Conservation (phyloP, 2,329 filamentous ascomycete genomes). For the Fusarium ambrosium region DNA sequence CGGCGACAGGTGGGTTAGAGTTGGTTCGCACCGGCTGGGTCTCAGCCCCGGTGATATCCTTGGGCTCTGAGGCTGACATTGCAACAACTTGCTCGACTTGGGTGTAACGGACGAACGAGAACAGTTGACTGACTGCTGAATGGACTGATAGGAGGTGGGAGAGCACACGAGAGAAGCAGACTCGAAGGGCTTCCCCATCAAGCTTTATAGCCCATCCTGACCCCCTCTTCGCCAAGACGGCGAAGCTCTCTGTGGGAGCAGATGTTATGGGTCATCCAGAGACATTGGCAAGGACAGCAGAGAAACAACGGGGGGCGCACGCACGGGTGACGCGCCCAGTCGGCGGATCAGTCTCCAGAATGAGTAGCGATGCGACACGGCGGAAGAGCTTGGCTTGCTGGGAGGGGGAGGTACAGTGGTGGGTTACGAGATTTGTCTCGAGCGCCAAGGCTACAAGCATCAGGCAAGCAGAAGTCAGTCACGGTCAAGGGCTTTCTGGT, state of each 20-base stretch:
- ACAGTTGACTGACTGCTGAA: not conserved
- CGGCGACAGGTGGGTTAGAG: constrained; percentile 25
- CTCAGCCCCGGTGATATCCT: constrained; percentile 25
- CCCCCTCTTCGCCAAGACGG: constrained; percentile 34
- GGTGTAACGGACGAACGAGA: constrained; percentile 13
- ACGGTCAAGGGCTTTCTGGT: constrained; percentile 11
- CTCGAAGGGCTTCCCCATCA: constrained; percentile 5
- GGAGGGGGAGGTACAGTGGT: constrained; percentile 32
- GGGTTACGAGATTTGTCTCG: constrained; percentile 34
- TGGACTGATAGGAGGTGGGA: constrained; percentile 3
- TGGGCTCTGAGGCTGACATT: constrained; percentile 38
- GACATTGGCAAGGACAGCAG: constrained; percentile 15
- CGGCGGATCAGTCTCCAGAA: constrained; percentile 27
- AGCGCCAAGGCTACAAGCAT: constrained; percentile 39
- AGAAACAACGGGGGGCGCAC: constrained; percentile 9
- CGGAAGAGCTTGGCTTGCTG: constrained; percentile 34
- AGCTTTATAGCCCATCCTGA: constrained; percentile 33
- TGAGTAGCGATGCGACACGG: constrained; percentile 29
- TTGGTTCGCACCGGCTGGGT: constrained; percentile 36
- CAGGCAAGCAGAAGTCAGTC: constrained; percentile 1
- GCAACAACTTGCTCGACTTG: constrained; percentile 25
- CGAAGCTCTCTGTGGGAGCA: constrained; percentile 21
- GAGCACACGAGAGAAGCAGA: constrained; percentile 9
- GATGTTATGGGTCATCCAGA: constrained; percentile 17
- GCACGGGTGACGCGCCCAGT: constrained; percentile 30